These are phyloP conservation scores for Trichomonas vaginalis DNA, from an alignment of 208 protist genomes.

Conservation along the genomic window DNA sequence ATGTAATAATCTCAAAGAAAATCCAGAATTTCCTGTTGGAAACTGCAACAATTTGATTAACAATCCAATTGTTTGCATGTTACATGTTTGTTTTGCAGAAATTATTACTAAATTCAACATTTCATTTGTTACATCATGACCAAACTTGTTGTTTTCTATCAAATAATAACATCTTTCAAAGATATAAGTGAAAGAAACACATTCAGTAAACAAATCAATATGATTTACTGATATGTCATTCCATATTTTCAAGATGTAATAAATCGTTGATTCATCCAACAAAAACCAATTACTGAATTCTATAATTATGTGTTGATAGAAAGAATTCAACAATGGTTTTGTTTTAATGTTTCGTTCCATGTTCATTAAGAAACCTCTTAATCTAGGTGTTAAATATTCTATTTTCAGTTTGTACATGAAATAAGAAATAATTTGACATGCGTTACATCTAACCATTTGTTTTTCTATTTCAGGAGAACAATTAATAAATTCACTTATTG, in stretches of 20 bases:
- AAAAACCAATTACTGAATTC: neutral
- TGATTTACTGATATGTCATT: neutral
- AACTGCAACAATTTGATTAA: neutral
- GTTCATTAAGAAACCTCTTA: neutral
- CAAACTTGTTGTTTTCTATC: neutral
- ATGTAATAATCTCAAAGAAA: neutral
- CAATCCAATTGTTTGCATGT: neutral
- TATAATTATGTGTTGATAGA: neutral
- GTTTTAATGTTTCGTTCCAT: neutral
- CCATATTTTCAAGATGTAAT: neutral
- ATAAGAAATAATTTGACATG: neutral
- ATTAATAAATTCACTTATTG: neutral
- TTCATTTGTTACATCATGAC: neutral
- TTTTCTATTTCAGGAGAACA: neutral
- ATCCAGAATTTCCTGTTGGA: neutral
- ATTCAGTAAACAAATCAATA: neutral
- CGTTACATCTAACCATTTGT: neutral
- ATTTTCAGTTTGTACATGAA: neutral
- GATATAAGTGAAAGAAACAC: neutral
- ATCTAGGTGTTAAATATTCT: neutral
- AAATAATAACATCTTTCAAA: neutral
- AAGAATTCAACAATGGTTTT: neutral
- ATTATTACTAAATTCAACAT: neutral
- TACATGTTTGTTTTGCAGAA: neutral
- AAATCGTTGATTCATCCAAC: neutral